Conservation (phyloP, 2,329 filamentous ascomycete species). For the Nothomitra cinnamomea region DNA sequence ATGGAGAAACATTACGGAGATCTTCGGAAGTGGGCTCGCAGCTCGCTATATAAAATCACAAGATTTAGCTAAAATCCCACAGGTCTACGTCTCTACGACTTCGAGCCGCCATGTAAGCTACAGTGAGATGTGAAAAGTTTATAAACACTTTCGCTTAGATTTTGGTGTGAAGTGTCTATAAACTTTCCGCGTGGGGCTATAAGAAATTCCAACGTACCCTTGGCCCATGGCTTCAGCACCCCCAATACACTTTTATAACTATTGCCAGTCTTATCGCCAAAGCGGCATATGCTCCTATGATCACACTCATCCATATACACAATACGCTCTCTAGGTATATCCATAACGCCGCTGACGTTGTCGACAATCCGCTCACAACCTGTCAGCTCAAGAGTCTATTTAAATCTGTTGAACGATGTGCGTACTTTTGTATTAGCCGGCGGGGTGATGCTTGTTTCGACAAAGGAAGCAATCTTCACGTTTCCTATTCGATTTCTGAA, state of each 20-base stretch:
- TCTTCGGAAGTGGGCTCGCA: not conserved
- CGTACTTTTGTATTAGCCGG: not conserved
- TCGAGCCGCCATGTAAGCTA: no score
- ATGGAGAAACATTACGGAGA: not conserved
- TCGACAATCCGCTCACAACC: not conserved
- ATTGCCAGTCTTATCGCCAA: not conserved
- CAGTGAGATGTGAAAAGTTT: no score
- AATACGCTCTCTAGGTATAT: not conserved
- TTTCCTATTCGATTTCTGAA: not conserved
- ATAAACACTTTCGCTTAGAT: no score
- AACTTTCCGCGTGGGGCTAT: no score
- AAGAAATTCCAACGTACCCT: not conserved
- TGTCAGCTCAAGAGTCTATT: not conserved
- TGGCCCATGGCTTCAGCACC: not conserved
- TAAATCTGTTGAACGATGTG: not conserved
- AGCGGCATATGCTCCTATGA: not conserved
- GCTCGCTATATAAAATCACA: not conserved
- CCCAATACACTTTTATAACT: not conserved
- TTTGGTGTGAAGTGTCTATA: no score
- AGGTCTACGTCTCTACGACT: no score
- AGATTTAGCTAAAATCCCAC: not conserved
- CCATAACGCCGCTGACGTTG: not conserved
- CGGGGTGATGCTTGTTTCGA: not conserved
- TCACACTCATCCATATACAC: not conserved
- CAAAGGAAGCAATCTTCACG: constrained; percentile 8